Evolutionary conservation across 2,329 filamentous ascomycete species (phyloP).

Genomic region (Aspergillus sp.): DNA sequence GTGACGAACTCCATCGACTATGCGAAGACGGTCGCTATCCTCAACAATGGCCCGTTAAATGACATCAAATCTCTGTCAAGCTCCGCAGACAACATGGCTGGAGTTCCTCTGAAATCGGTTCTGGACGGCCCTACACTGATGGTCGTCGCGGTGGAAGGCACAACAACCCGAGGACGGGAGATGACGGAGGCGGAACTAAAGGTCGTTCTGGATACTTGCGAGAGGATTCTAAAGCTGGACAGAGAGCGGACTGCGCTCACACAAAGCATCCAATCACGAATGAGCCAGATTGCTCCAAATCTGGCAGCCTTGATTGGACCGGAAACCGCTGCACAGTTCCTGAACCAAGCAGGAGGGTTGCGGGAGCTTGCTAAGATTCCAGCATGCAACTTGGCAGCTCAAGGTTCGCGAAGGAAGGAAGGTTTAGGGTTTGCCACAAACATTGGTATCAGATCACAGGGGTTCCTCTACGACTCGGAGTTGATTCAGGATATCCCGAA

Average conservation of each 20-base stretch:
- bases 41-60: conserved; percentile 90
- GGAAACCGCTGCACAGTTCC: conserved; percentile 90
- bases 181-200: conserved; percentile 76
- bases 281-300: conserved; percentile 95
- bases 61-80: conserved; percentile 80
- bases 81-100: conserved; percentile 77
- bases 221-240: conserved; percentile 87
- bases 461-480: conserved; percentile 89
- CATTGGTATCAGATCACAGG: conserved; percentile 85
- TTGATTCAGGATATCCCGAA: conserved; percentile 83
- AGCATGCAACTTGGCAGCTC: conserved; percentile 86
- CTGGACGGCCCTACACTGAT: conserved; percentile 89
- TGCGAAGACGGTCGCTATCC: conserved; percentile 89
- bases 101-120: conserved; percentile 75
- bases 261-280: conserved; percentile 94
- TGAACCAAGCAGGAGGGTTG: conserved; percentile 89
- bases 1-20: conserved; percentile 93
- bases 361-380: conserved; percentile 89
- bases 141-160: conserved; percentile 94
- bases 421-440: conserved; percentile 88
- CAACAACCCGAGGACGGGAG: conserved; percentile 80
- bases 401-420: conserved; percentile 86
- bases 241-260: conserved; percentile 84
- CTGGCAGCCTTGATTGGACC: conserved; percentile 88
- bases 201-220: conserved; percentile 75